phyloP scores from a whole-genome alignment of 208 protist species.

The Strigomonas culicis region DNA sequence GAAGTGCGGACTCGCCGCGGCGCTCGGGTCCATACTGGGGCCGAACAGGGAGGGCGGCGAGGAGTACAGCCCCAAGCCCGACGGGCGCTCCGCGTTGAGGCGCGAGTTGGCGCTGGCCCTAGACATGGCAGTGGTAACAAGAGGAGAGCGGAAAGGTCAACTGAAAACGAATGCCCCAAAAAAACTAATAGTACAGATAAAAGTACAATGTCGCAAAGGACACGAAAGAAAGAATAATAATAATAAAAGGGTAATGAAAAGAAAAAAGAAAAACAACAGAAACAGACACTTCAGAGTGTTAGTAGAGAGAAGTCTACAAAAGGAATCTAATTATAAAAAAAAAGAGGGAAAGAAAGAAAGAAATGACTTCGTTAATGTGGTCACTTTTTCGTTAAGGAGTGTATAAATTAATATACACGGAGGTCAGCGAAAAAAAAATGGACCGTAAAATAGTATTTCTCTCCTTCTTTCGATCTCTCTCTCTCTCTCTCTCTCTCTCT shows the following conservation, averaged over 20 bases:
- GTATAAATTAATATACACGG: too few species aligned
- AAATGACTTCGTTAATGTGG: background rate
- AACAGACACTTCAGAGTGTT: conserved; percentile 3
- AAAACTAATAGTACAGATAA: background rate
- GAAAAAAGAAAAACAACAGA: conserved; percentile 14
- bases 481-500: background rate
- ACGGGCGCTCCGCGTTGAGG: background rate
- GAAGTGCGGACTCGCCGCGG: conserved; percentile 15
- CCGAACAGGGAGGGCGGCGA: background rate
- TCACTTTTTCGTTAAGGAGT: background rate
- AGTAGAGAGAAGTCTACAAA: conserved; percentile 3
- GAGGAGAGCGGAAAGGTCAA: background rate
- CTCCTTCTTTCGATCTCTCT: too few species aligned
- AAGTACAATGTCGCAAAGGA: background rate
- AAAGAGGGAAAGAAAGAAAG: conserved; percentile 12
- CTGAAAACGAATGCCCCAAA: background rate
- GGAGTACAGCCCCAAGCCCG: background rate
- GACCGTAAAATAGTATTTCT: too few species aligned
- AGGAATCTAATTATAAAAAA: conserved; percentile 11
- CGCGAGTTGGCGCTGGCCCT: background rate
- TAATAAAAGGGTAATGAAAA: conserved; percentile 2
- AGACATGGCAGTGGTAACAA: background rate
- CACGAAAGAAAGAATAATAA: conserved; percentile 5
- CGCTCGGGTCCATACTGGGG: background rate
- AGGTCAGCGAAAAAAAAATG: too few species aligned